Conservation (phyloP, 176 grass and related monocot genomes). For the Metroxylon sagu region DNA sequence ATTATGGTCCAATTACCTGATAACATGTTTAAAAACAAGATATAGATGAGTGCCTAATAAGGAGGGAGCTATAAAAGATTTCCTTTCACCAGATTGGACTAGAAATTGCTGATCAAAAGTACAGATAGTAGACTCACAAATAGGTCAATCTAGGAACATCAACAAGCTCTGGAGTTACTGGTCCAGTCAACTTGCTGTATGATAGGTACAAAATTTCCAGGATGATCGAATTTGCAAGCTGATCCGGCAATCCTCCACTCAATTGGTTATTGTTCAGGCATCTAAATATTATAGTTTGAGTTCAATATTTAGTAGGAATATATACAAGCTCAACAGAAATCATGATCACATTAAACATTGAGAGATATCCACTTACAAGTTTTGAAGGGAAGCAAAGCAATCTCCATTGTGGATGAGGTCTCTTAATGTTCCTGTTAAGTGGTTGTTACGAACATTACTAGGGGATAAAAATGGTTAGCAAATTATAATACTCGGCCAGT, state of each 20-base stretch:
- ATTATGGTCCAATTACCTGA: conserved; percentile 85
- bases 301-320: no score
- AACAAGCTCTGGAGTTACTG: conserved; percentile 63
- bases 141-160: conserved; percentile 80
- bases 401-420: conserved; percentile 64
- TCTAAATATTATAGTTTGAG: conserved; percentile 21
- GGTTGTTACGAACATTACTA: conserved; percentile 88
- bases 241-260: conserved; percentile 76
- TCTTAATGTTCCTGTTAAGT: conserved; percentile 67
- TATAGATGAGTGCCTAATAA: no score
- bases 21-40: not conserved
- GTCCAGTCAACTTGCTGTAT: conserved; percentile 74
- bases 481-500: no score
- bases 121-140: conserved; percentile 43
- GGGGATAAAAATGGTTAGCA: not conserved
- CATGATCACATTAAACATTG: no score
- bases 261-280: conserved; percentile 88
- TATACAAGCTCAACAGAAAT: no score
- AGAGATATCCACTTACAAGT: conserved; percentile 49
- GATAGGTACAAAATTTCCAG: conserved; percentile 89
- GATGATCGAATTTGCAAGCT: conserved; percentile 66
- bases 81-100: no score
- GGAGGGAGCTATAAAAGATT: no score
- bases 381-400: conserved; percentile 83
- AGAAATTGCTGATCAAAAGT: no score